Evolutionary conservation across 2,329 filamentous ascomycete genomes (phyloP), one percentile per base, ranked within the genome.

Genomic region (Bertia moriformis): DNA sequence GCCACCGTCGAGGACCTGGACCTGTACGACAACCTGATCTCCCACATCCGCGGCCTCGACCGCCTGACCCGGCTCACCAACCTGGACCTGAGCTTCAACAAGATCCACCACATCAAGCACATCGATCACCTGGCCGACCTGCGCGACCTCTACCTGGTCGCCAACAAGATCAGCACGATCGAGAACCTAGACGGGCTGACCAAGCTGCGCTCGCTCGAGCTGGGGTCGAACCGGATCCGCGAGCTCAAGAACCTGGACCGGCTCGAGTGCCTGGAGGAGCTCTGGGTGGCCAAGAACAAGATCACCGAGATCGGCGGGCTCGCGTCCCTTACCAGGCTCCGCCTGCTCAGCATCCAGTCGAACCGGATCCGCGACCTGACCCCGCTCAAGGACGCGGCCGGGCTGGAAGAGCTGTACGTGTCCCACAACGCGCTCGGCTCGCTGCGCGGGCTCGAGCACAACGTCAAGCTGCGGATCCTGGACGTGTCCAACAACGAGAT

Each of bases 31-130:
- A 98, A 98, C 59, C 70, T 93, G 14, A 87, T 98, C 49, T 74
- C 78, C 10, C 87, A 93, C 58, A 76, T 95, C 58, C 78, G 79
- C 47, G 84, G 84, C 19, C 70, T 98, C 36, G 87, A 95, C 40
- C 67, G 75, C 36, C 73, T 95, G 41, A 74, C 69, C 12, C 69
- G 83, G 44, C 71, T 98, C 40, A 85, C 73, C 4, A 81, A 66
- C 41, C 73, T 98, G 40, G 91, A 98, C 56, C 69, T 98, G 39
- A 93, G 84, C 58, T 98, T 95, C 73, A 98, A 98, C 67, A 96
- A 96, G 66, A 89, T 98, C 65, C 95, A 94, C 58, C 88, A 95
- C 60, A 93, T 98, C 65, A 94, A 93, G 60, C 78, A 89, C 51
- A 65, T 96, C 46, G 71, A 71, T 42, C 82, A 89, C 50, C 64